Evolutionary conservation across 192 early-diverging fungal species (phyloP).

Genomic region (Gonapodya prolifera): DNA sequence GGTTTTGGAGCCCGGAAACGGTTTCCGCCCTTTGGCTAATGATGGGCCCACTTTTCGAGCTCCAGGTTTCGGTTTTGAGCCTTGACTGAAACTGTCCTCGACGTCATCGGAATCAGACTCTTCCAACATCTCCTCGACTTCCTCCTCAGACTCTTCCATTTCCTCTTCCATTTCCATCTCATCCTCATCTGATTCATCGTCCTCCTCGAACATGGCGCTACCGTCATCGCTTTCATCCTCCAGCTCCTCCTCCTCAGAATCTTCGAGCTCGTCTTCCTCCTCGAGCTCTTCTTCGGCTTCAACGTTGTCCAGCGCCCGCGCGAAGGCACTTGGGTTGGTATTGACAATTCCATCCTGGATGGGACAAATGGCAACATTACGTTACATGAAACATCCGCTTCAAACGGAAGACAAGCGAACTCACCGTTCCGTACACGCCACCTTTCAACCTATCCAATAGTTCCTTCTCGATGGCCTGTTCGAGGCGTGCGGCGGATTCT

Average conservation of each 20-base stretch:
- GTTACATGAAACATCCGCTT: too few species aligned
- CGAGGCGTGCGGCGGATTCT: slow-evolving; percentile 79
- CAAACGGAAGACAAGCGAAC: too few species aligned
- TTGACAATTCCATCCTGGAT: slow-evolving; percentile 97
- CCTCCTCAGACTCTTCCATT: slow-evolving; percentile 13
- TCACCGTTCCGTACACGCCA: slow-evolving; percentile 80
- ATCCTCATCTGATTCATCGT: slow-evolving; percentile 38
- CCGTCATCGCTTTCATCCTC: slow-evolving; percentile 21
- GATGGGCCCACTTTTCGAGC: background rate
- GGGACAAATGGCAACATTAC: too few species aligned
- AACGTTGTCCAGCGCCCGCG: slow-evolving; percentile 60
- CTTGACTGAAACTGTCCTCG: slow-evolving; percentile 1
- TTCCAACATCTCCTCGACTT: slow-evolving; percentile 7
- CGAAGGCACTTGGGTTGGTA: slow-evolving; percentile 79
- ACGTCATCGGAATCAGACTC: slow-evolving; percentile 8
- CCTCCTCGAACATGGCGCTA: slow-evolving; percentile 19
- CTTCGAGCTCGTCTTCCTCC: slow-evolving; percentile 24
- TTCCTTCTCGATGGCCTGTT: slow-evolving; percentile 90
- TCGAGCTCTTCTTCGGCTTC: slow-evolving; percentile 24
- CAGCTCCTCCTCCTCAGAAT: slow-evolving; percentile 22
- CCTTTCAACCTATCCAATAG: slow-evolving; percentile 78
- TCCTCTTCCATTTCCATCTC: slow-evolving; percentile 31
- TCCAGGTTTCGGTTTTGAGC: slow-evolving; percentile 7
- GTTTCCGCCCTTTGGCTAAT: slow-evolving; percentile 7
- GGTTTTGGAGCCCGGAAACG: slow-evolving; percentile 1